Evolutionary conservation across 257 asterid species (phyloP).

Genomic region (Fraxinus anomala): DNA sequence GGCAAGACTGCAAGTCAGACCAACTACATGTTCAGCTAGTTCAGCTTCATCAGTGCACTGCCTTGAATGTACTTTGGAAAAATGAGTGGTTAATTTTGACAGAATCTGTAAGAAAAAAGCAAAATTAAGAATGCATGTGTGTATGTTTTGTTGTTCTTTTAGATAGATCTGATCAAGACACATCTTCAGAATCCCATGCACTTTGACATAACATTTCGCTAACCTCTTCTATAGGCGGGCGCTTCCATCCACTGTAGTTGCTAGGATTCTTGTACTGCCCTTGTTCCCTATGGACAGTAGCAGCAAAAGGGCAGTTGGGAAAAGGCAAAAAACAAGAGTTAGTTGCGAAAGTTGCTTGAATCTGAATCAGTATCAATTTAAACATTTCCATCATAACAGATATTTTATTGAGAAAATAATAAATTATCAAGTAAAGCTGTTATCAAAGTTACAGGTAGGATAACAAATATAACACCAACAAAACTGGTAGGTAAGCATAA

Average conservation of each 20-base stretch:
- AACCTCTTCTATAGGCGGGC: conserved; percentile 93
- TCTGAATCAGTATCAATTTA: not conserved
- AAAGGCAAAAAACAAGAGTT: not conserved
- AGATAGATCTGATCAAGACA: conserved; percentile 10
- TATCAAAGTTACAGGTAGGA: not conserved
- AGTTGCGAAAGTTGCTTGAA: not conserved
- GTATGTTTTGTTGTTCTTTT: conserved; percentile 17
- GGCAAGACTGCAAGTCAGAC: conserved; percentile 89
- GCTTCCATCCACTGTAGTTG: conserved; percentile 62
- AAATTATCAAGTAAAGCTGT: not conserved
- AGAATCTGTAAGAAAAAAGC: conserved; percentile 49
- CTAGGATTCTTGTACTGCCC: conserved; percentile 76
- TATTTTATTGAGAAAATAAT: not conserved
- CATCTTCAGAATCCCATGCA: conserved; percentile 16
- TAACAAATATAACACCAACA: not conserved
- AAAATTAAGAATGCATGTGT: not conserved
- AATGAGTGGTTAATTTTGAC: conserved; percentile 69
- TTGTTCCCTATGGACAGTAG: conserved; percentile 67
- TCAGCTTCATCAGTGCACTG: conserved; percentile 91
- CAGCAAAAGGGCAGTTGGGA: conserved; percentile 12
- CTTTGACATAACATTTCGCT: conserved; percentile 32
- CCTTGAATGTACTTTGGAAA: conserved; percentile 71
- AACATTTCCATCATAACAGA: not conserved
- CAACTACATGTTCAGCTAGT: conserved; percentile 91
- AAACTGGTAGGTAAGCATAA: not conserved